Evolutionary conservation across 208 protist species (phyloP), one percentile per base, ranked within the genome.

Genomic region (Wallacemonas sp.): DNA sequence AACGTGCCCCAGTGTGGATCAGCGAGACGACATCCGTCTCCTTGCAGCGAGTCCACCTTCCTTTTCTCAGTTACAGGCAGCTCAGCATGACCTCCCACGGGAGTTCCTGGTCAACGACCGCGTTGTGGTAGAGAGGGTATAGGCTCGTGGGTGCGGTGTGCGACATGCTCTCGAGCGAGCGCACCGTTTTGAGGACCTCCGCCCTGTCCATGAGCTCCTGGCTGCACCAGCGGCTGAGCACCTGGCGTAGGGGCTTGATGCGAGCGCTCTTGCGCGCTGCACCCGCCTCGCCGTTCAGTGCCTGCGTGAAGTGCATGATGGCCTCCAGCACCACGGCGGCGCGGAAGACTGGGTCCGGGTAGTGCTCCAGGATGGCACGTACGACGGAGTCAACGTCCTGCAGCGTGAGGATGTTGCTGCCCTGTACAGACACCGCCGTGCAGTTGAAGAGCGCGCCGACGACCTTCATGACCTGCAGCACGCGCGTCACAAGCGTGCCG

Each of bases 311-410:
- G 71, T 87, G 72, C 75, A 88, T 76, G 33, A 92, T 77, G n/a
- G 87, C 65, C 65, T 95, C 89, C 74, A 92, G 74, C 26, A 83
- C 75, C 1, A 74, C 76, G 1, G 86, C 86, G 4, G 80, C 77
- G 65, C 89, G 68, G 56, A 84, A 82, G 2, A 90, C 61, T 17
- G 74, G 32, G 0, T 63, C 69, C 11, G 68, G 58, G 27, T 27
- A 72, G 21, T 72, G 46, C 43, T 71, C 73, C 27, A 92, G 58
- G 9, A 93, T 76, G 26, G 49, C 62, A 1, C 41, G 27, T 41
- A 90, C 63, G 11, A 83, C 70, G 36, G 69, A 72, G 44, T 89
- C 78, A 26, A 86, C 77, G 58, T 86, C 76, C 0, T 39, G 43
- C 23, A 48, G 26, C 19, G 78, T 68, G 21, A 87, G 67, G 29